Evolutionary conservation across 257 asterid genomes (phyloP), one percentile per base, ranked within the genome.

Genomic region (Solanum ossicruentum): DNA sequence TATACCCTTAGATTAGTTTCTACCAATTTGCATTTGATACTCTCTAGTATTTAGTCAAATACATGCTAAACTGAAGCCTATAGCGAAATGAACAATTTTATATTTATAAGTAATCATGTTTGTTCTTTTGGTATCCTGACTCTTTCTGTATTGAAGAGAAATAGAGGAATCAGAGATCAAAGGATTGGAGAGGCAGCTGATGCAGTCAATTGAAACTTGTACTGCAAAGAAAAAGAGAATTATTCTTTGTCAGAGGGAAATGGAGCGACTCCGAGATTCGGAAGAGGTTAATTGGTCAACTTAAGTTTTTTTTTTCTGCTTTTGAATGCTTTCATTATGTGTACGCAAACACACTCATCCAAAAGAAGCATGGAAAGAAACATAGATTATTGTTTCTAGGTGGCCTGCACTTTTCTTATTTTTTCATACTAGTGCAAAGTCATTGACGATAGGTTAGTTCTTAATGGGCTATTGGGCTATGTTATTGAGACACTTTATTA

Each of bases 121-220:
- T 78, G 56, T 56, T 32, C n/a, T 73, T 84, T 85, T 83, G 41
- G 86, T 66, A 81, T 79, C 77, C 84, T 51, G 57, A 56, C 79
- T 32, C 23, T 28, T 49, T 51, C 86, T 82, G 17, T 84, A 85
- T 84, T 85, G 88, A 88, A 96, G 99, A 86, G 99, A 97, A 90
- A 97, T 97, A 85, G 99, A 94, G 86, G 99, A 97, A 91, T 88
- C 93, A 77, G 98, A 97, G 87, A 95, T 97, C 89, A 97, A 92
- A 90, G 93, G 92, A 54, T 88, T 95, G 84, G 99, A 97, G 87
- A 93, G 99, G 90, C 99, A 97, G 91, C 91, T 97, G 32, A 92
- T 97, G 94, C 99, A 97, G 89, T 97, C 98, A 82, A 92, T 97
- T 45, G 99, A 97, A 92, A 97, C 98, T 84, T 93, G 98, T 91